Conservation (phyloP, 2,329 filamentous ascomycete species). For the Fusarium solani-melongenae region DNA sequence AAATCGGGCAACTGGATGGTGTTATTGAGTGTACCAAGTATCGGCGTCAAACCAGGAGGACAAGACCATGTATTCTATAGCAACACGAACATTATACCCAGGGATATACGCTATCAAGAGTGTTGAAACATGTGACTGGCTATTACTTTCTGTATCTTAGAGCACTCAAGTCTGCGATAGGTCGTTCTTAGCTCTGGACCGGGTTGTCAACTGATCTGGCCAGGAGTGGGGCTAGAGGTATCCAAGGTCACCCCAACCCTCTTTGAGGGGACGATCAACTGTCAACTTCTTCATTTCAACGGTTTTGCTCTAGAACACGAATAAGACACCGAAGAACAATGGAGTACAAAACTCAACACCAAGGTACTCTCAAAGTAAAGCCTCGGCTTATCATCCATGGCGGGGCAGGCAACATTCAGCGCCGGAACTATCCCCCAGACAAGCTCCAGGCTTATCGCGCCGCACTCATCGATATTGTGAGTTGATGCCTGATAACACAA, state of each 20-base stretch:
- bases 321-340: constrained; percentile 42
- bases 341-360: constrained; percentile 52
- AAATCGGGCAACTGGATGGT: constrained; percentile 9
- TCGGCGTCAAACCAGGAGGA: background rate
- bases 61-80: background rate
- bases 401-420: constrained; percentile 77
- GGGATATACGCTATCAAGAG: background rate
- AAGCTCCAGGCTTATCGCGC: constrained; percentile 68
- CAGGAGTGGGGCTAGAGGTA: constrained; percentile 16
- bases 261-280: constrained; percentile 8
- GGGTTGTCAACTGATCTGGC: background rate
- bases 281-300: background rate
- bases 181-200: background rate
- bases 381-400: constrained; percentile 78
- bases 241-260: background rate
- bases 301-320: background rate
- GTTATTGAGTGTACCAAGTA: background rate
- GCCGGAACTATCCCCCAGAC: constrained; percentile 66
- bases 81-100: background rate
- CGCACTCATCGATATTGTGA: constrained; percentile 71
- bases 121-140: background rate
- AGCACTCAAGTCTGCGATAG: background rate
- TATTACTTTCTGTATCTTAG: background rate
- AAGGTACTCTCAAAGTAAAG: constrained; percentile 44
- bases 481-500: background rate